These are phyloP conservation scores for Neonectria hederae DNA, from an alignment of 2,329 filamentous ascomycete species.

Conservation along the genomic window DNA sequence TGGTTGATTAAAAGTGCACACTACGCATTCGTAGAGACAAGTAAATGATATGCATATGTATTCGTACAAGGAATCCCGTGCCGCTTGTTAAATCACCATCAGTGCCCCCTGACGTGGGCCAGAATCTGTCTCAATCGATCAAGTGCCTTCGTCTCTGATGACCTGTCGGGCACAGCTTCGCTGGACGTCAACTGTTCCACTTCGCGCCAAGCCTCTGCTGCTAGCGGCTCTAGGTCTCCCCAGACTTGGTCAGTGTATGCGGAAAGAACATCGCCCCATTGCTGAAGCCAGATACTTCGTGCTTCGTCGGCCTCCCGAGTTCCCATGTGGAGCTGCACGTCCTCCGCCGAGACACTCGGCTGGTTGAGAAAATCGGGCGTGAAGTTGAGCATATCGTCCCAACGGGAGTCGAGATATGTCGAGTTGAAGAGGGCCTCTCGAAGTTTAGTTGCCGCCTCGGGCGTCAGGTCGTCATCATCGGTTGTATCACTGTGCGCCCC, in stretches of 20 bases:
- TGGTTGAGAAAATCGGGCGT: slow-evolving; percentile 54
- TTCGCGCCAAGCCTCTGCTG: slow-evolving; percentile 65
- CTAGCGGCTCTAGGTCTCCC: slow-evolving; percentile 68
- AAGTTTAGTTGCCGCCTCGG: slow-evolving; percentile 46
- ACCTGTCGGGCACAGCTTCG: slow-evolving; percentile 32
- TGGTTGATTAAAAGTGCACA: slow-evolving; percentile 6
- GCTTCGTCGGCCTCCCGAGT: slow-evolving; percentile 50
- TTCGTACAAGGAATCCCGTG: not conserved
- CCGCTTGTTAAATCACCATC: slow-evolving; percentile 5
- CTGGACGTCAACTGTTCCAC: slow-evolving; percentile 52
- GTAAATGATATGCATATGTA: slow-evolving; percentile 13
- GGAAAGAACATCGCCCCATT: slow-evolving; percentile 66
- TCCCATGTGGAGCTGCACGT: slow-evolving; percentile 49
- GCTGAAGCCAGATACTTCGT: slow-evolving; percentile 58
- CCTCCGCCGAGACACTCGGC: slow-evolving; percentile 31
- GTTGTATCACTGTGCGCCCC: slow-evolving; percentile 34
- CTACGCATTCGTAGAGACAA: slow-evolving; percentile 3
- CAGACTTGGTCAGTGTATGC: slow-evolving; percentile 73
- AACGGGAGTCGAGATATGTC: slow-evolving; percentile 36
- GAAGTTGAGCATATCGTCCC: slow-evolving; percentile 62
- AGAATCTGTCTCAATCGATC: slow-evolving; percentile 50
- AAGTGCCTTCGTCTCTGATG: slow-evolving; percentile 44
- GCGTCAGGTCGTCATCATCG: slow-evolving; percentile 40
- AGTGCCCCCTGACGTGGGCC: slow-evolving; percentile 48
- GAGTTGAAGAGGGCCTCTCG: slow-evolving; percentile 51